phyloP scores from a whole-genome alignment of 192 early-diverging fungal species.

The Lobosporangium transversale region DNA sequence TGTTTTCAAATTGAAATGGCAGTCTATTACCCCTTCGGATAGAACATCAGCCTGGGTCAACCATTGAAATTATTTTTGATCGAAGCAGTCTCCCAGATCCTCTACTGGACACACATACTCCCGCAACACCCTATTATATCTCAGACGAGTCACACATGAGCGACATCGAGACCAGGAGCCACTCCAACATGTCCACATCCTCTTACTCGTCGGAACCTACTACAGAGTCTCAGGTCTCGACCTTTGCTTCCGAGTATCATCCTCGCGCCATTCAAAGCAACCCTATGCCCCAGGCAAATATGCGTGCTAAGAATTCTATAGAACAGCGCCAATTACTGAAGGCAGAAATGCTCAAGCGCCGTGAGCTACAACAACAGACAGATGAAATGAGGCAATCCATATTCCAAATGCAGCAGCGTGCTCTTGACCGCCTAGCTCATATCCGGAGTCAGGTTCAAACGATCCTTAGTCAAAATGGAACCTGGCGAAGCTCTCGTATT shows the following conservation, averaged over 20 bases:
- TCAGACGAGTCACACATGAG: not conserved
- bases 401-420: conserved; percentile 7
- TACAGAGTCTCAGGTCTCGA: not conserved
- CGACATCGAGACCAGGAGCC: not conserved
- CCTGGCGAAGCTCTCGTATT: conserved; percentile 11
- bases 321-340: not conserved
- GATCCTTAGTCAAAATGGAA: conserved; percentile 12
- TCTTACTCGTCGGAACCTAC: not conserved
- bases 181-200: not conserved
- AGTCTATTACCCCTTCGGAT: not conserved
- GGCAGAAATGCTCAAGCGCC: conserved; percentile 10
- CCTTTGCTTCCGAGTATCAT: conserved; percentile 4
- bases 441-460: conserved; percentile 16
- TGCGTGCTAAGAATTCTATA: conserved; percentile 9
- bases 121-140: not conserved
- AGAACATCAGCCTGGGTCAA: not conserved
- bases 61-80: not conserved
- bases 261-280: not conserved
- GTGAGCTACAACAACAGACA: conserved; percentile 5
- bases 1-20: no score
- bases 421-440: conserved; percentile 7
- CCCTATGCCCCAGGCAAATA: conserved; percentile 6
- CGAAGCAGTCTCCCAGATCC: not conserved
- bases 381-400: conserved; percentile 6
- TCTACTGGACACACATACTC: not conserved